Evolutionary conservation across 176 grass and related monocot genomes (phyloP).

Genomic region (Rhipidocladum racemiflorum): DNA sequence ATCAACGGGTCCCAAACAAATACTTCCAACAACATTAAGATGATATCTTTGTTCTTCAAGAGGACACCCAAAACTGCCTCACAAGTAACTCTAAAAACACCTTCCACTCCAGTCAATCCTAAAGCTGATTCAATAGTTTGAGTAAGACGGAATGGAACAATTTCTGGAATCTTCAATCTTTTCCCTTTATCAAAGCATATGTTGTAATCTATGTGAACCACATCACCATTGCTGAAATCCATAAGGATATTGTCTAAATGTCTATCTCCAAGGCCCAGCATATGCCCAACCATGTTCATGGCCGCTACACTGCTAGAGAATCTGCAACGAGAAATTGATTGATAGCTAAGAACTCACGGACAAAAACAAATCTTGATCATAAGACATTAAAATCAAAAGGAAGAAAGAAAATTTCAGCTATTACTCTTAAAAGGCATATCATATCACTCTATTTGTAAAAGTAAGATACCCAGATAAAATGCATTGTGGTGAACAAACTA

Average conservation of each 20-base stretch:
- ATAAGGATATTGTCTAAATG: constrained; percentile 98
- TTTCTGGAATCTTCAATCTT: constrained; percentile 96
- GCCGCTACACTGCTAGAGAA: constrained; percentile 90
- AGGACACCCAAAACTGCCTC: constrained; percentile 75
- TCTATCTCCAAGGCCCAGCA: constrained; percentile 91
- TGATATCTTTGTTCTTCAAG: constrained; percentile 88
- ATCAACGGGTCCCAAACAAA: constrained; percentile 96
- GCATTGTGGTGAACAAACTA: constrained; percentile 29
- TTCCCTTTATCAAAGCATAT: constrained; percentile 99
- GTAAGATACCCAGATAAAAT: background rate
- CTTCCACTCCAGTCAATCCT: constrained; percentile 84
- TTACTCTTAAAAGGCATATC: constrained; percentile 5
- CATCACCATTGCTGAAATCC: constrained; percentile 84
- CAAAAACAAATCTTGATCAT: background rate
- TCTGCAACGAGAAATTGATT: constrained; percentile 52
- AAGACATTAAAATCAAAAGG: background rate
- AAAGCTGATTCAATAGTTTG: constrained; percentile 94
- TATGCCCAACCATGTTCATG: constrained; percentile 95
- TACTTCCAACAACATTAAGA: constrained; percentile 95
- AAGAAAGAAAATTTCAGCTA: constrained; percentile 18
- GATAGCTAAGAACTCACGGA: constrained; percentile 1
- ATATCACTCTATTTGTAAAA: constrained; percentile 11
- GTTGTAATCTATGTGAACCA: constrained; percentile 98
- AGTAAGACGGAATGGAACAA: constrained; percentile 94
- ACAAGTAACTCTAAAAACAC: constrained; percentile 80